Base-by-base conservation (phyloP, 2,329 filamentous ascomycete species). In the Cladorrhinum sp. region DNA sequence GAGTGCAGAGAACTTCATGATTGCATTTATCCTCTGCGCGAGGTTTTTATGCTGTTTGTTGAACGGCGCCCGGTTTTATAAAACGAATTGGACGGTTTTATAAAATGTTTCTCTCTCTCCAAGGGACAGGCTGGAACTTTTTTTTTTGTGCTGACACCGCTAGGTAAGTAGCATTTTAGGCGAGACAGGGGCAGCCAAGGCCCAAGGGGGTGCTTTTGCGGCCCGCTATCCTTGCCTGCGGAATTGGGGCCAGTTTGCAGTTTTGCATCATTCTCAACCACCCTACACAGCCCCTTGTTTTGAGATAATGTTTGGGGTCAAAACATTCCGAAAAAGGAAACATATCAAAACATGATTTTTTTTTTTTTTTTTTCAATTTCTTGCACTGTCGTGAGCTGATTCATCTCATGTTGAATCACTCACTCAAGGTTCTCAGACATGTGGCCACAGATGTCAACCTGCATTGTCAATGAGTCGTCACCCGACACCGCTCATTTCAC, bases 1-100 rank as follows among this genome's bases (percentile, higher is more conserved):
- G 69, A 90, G 77, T 68, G 87, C 77, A 61, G 85, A 80, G 69
- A 86, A 77, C 83, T 83, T 92, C 91, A 96, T 96, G 68, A 77
- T 86, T 71, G 76, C 77, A 79, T 78, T 62, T n/a, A n/a, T n/a
- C n/a, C n/a, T n/a, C n/a, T n/a, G n/a, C n/a, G n/a, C n/a, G n/a
- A 64, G 79, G 73, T 48, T 66, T 82, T 79, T 28, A 21, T n/a
- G 33, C 46, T 4, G 42, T 49, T 33, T 55, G 30, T 46, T 28
- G 23, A 57, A 57, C 54, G 54, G 54, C 36, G 33, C 36, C 12
- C 16, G 24, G 39, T 28, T 5, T 28, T 5, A 5, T 5, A 57
- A 24, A 57, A 33, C 51, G 36, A 23, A 20, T 20, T 39, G 51
- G 52, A 28, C 18, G n/a, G 46, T 58, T 23, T 57, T 49, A n/a